Percentiles rank a stretch among this genome's conserved stretches.
Evolutionary conservation across 78 protist genomes (phyloP).

Genomic region (Dictyostelium firmibasis): DNA sequence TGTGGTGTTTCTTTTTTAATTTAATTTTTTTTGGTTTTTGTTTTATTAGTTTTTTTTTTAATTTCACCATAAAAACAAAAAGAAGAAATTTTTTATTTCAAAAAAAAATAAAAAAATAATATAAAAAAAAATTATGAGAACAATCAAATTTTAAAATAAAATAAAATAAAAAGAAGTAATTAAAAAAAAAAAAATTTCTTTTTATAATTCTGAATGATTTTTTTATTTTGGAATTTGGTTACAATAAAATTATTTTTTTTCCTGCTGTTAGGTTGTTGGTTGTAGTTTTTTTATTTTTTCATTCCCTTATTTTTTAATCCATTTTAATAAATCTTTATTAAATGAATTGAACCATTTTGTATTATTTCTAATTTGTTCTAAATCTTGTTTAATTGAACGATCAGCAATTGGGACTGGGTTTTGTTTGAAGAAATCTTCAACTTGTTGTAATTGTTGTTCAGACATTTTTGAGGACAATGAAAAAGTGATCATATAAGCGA

Average conservation of each 20-base stretch:
- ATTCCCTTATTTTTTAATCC: not conserved
- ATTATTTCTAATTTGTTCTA: constrained; percentile 30
- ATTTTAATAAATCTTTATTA: not conserved
- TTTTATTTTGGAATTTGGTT: too few species aligned
- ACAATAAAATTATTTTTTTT: not conserved
- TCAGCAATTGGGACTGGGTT: constrained; percentile 31
- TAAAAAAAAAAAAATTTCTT: too few species aligned
- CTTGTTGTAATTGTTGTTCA: not conserved
- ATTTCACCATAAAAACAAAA: too few species aligned
- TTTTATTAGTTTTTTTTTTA: not conserved
- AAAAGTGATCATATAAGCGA: not conserved
- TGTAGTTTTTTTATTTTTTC: not conserved
- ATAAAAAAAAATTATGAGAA: too few species aligned
- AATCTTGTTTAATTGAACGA: constrained; percentile 36
- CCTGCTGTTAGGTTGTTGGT: too few species aligned
- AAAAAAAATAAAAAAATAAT: too few species aligned
- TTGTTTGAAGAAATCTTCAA: constrained; percentile 8
- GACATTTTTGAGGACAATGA: not conserved
- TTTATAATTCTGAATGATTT: too few species aligned
- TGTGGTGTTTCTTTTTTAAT: not conserved
- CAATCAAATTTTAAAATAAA: too few species aligned
- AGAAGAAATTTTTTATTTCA: not conserved
- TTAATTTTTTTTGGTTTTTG: not conserved
- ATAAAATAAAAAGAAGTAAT: too few species aligned
- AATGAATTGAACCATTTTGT: constrained; percentile 24